Percentiles rank a stretch among this genome's conserved stretches.
Conservation (phyloP, 1,139 yeast species). For the Yamadazyma oceani region DNA sequence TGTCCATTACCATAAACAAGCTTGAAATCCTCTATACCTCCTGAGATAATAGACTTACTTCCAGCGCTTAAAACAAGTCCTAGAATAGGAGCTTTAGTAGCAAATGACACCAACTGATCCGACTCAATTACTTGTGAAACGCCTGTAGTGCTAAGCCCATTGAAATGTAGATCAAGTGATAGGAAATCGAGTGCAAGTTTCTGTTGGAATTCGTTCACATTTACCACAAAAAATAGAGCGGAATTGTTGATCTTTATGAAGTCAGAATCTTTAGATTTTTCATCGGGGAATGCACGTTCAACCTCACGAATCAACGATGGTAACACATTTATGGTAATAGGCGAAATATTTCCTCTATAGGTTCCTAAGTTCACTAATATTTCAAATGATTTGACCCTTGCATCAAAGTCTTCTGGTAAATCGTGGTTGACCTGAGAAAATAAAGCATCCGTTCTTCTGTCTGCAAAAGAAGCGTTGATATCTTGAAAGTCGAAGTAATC, state of each 20-base stretch:
- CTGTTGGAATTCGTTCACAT: slow-evolving; percentile 17
- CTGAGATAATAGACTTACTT: slow-evolving; percentile 1
- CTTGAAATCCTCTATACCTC: slow-evolving; percentile 5
- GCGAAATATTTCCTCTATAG: slow-evolving; percentile 26
- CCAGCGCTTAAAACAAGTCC: not conserved
- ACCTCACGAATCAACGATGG: slow-evolving; percentile 5
- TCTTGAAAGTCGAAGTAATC: slow-evolving; percentile 19
- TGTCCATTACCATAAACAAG: slow-evolving; percentile 6
- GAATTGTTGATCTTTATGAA: not conserved
- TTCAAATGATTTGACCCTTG: slow-evolving; percentile 14
- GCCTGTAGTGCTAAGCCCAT: slow-evolving; percentile 8
- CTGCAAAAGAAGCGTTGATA: slow-evolving; percentile 10
- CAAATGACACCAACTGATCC: slow-evolving; percentile 5
- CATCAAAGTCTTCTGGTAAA: slow-evolving; percentile 14
- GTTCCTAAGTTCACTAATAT: slow-evolving; percentile 21
- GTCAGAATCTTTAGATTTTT: not conserved
- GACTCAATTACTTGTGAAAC: slow-evolving; percentile 6
- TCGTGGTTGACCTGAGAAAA: slow-evolving; percentile 11
- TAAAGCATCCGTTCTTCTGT: slow-evolving; percentile 8
- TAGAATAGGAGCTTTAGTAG: slow-evolving; percentile 3
- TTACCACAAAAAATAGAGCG: slow-evolving; percentile 10
- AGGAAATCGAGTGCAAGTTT: slow-evolving; percentile 14
- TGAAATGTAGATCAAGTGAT: slow-evolving; percentile 9
- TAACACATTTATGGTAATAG: slow-evolving; percentile 15
- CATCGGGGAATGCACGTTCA: not conserved